phyloP scores from a whole-genome alignment of 208 protist species.

The Leishmania martiniquensis region DNA sequence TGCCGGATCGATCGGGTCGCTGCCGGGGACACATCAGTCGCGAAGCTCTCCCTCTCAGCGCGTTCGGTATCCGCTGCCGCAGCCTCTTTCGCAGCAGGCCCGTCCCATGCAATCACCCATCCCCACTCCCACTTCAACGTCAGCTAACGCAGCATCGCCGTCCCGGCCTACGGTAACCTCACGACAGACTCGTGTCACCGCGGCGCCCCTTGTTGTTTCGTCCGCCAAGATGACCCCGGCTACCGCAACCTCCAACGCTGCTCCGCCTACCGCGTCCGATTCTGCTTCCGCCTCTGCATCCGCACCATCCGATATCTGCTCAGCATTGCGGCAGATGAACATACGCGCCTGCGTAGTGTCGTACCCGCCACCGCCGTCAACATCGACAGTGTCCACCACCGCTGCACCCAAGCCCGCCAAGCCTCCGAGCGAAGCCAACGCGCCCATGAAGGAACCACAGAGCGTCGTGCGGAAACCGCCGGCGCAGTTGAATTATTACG shows the following conservation, averaged over 20 bases:
- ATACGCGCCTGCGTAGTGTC: conserved; percentile 1
- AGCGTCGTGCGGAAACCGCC: neutral
- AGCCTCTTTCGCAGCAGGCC: conserved; percentile 5
- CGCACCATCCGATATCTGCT: conserved; percentile 5
- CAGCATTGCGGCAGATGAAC: conserved; percentile 17
- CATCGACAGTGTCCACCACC: neutral
- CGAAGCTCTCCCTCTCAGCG: neutral
- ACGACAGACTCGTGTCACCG: neutral
- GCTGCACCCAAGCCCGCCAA: neutral
- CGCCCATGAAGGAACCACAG: neutral
- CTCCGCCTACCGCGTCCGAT: neutral
- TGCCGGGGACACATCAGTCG: neutral
- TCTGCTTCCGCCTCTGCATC: neutral
- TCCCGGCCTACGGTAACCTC: neutral
- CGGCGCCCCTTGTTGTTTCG: neutral
- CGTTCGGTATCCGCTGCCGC: conserved; percentile 2
- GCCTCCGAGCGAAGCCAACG: neutral
- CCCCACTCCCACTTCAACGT: neutral
- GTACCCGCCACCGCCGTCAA: neutral
- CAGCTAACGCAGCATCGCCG: neutral
- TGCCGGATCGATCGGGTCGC: neutral
- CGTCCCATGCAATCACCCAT: neutral
- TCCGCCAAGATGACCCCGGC: neutral
- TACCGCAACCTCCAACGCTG: neutral
- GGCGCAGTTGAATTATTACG: neutral